These are phyloP conservation scores for Aegle marmelos DNA, from an alignment of 345 rosid genomes.

Conservation along the genomic window DNA sequence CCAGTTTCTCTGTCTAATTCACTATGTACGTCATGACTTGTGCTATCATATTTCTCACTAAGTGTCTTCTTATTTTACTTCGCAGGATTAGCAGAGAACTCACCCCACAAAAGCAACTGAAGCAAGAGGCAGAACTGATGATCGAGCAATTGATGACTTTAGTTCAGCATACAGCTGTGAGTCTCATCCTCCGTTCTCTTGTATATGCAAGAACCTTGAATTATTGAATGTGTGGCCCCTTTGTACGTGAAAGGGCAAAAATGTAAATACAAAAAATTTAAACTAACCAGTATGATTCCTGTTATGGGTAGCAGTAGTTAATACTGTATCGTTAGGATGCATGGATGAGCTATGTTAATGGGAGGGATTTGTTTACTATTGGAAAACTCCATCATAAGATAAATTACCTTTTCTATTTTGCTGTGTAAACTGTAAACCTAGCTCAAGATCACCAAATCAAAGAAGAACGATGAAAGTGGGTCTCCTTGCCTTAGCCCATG, in stretches of 20 bases:
- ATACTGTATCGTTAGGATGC: neutral
- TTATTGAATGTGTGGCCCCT: neutral
- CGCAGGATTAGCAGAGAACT: slow-evolving; percentile 66
- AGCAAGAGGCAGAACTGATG: slow-evolving; percentile 59
- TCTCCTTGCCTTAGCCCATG: neutral
- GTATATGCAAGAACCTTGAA: neutral
- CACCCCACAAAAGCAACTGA: slow-evolving; percentile 63
- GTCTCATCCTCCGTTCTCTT: slow-evolving; percentile 23
- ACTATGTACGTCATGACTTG: neutral
- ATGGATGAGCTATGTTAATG: neutral
- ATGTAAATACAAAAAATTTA: neutral
- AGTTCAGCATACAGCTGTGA: slow-evolving; percentile 86
- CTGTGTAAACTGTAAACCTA: neutral
- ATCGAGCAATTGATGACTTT: slow-evolving; percentile 62
- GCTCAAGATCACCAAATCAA: neutral
- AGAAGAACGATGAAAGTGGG: neutral
- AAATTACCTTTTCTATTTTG: neutral
- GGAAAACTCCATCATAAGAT: neutral
- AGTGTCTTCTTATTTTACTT: neutral
- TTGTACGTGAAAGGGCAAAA: neutral
- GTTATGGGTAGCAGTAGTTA: neutral
- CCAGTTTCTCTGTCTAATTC: slow-evolving; percentile 1
- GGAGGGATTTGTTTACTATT: neutral
- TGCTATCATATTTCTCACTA: slow-evolving; percentile 1
- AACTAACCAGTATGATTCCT: neutral